These are phyloP conservation scores for Scutellaria minor DNA, from an alignment of 257 asterid species.

Conservation along the genomic window DNA sequence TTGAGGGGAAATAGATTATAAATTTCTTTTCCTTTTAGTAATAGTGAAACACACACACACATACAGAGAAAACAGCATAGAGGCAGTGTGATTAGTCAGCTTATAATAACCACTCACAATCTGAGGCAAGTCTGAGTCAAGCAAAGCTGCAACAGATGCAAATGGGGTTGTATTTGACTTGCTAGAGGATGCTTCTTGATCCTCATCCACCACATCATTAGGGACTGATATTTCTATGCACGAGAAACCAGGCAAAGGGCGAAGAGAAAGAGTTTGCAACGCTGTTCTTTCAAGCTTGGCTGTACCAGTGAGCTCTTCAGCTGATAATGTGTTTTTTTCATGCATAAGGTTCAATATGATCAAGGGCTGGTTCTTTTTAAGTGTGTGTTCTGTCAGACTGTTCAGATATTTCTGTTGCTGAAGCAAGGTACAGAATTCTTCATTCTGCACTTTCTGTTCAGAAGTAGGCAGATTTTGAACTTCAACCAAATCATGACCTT, in stretches of 20 bases:
- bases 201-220: conserved; percentile 44
- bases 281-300: conserved; percentile 69
- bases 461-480: conserved; percentile 44
- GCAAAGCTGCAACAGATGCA: conserved; percentile 48
- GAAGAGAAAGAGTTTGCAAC: conserved; percentile 67
- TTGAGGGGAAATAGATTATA: background rate
- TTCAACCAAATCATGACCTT: conserved; percentile 45
- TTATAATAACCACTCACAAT: conserved; percentile 57
- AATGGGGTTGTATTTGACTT: conserved; percentile 44
- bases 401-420: conserved; percentile 68
- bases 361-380: conserved; percentile 81
- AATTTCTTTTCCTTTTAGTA: too few species aligned
- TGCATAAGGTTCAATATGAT: conserved; percentile 72
- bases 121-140: conserved; percentile 70
- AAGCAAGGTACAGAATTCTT: conserved; percentile 53
- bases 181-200: conserved; percentile 51
- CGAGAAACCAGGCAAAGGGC: conserved; percentile 59
- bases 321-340: conserved; percentile 64
- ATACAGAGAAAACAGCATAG: too few species aligned
- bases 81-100: background rate
- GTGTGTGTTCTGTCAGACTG: conserved; percentile 81
- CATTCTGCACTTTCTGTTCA: conserved; percentile 38
- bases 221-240: conserved; percentile 47
- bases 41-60: too few species aligned
- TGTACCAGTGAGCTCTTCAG: conserved; percentile 57